Evolutionary conservation across 2,329 filamentous ascomycete genomes (phyloP).

Genomic region (Penicillium sp.): DNA sequence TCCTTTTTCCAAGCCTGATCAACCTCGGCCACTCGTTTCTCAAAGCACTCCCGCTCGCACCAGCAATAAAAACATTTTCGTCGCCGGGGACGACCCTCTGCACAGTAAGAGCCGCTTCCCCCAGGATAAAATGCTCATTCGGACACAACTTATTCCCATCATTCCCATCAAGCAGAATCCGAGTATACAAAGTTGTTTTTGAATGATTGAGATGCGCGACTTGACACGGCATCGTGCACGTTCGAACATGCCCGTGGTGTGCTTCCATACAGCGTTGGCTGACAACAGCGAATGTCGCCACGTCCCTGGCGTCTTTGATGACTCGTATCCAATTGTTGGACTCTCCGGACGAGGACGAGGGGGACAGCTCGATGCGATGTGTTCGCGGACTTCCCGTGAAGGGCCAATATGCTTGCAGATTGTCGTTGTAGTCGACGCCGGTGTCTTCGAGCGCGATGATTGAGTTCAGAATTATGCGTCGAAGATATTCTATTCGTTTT

Average conservation of each 20-base stretch:
- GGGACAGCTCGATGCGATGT: not conserved
- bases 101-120: not conserved
- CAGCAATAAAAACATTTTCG: not conserved
- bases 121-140: not conserved
- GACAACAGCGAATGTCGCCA: constrained; percentile 12
- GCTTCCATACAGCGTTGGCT: constrained; percentile 13
- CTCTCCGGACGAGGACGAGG: too few relatives aligned
- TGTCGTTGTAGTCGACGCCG: constrained; percentile 10
- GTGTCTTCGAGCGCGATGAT: constrained; percentile 15
- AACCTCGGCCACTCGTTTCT: not conserved
- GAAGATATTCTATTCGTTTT: not conserved
- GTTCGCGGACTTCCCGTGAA: constrained; percentile 1
- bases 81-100: not conserved
- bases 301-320: constrained; percentile 12
- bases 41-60: not conserved
- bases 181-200: constrained; percentile 1
- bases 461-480: constrained; percentile 11
- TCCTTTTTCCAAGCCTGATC: not conserved
- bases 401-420: constrained; percentile 19
- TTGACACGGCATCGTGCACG: not conserved
- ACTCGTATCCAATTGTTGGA: constrained; percentile 12
- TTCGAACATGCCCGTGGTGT: not conserved
- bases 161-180: not conserved
- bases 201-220: not conserved
- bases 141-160: not conserved